Evolutionary conservation across 805 yeast species (phyloP), one percentile per base, ranked within the genome.

Genomic region (Blastobotrys robertii): DNA sequence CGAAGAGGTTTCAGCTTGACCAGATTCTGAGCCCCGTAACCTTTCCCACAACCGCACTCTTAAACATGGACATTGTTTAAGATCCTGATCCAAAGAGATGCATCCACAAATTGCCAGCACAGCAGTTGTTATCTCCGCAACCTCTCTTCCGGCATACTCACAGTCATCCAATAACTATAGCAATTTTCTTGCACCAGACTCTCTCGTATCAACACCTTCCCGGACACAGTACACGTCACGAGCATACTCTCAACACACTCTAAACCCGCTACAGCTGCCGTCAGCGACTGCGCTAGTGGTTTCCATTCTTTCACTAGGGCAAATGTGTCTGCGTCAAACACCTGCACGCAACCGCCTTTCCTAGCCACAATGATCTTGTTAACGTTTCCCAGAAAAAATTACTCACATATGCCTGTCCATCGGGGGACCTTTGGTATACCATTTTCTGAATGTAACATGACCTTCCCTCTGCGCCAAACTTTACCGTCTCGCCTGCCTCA

Each of bases 311-410:
- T 22, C n/a, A 39, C 36, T n/a, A 47, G 42, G 12, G 43, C 34
- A 14, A 36, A 43, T 10, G 37, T 43, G n/a, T 35, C 47, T 5
- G 42, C 43, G 31, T 49, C 46, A 37, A 45, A 52, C 30, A 52
- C 19, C 34, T 52, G 56, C 9, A 52, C 39, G 2, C 44, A 16
- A 12, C 54, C 54, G 10, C 55, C 53, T 32, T 48, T 47, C 14
- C 56, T 39, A 11, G 56, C 56, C 14, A 45, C 51, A 5, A 48
- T 37, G 19, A 52, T 42, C 48, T 52, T 11, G n/a, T 10, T 13
- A 11, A 6, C 11, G n/a, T 12, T 30, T 8, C 12, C 10, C 30
- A 12, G 38, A 3, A 33, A 9, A 33, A 33, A 13, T 7, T 19
- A 41, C 51, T 2, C 38, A 49, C 52, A 19, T 37, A 42, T 45